Base-by-base conservation (phyloP, 495 filamentous ascomycete genomes). In the Neurospora hispaniola region DNA sequence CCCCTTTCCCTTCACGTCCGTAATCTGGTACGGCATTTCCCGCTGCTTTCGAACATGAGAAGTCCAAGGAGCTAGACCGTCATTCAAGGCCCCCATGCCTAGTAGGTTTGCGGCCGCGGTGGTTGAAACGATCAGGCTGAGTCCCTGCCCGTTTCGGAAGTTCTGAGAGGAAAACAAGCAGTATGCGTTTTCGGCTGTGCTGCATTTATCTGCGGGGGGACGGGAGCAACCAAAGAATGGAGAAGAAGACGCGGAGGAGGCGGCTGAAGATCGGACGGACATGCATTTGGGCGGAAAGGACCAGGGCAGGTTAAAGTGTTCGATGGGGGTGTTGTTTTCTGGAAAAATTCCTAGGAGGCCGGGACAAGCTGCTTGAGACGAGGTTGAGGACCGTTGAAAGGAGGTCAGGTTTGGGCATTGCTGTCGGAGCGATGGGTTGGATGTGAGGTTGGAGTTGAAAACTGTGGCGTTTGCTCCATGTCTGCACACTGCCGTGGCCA, bases 111-210 rank as follows among this genome's bases (percentile, higher is more conserved):
- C 18, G 2, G 3, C 77, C 0, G 75, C 73, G 5, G 72, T 74
- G 0, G 79, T 76, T 0, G 78, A 76, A 0, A 79, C 75, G 41
- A 84, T 69, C 16, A 84, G 39, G 42, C 77, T 80, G 0, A 75
- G 59, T 5, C 79, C 81, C 27, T 79, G 78, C 1, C 78, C 77
- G 42, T 77, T 78, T 5, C 80, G 79, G 71, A 83, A 83, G 1
- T 75, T 42, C 20, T 75, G 48, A 11, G 76, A 78, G 6, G 79
- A 78, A 70, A 82, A 83, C 35, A 84, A 71, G 69, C 82, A 84
- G 72, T 82, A 77, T 10, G 71, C 4, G 9, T 31, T 66, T n/a
- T 31, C 48, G 39, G 11, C 74, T 9, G 16, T 2, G 5, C 6
- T 44, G 42, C 27, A 31, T 31, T 31, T 31, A 1, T 3, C 27